Evolutionary conservation across 129 eudicot species (phyloP).

Genomic region (Lactuca saligna): DNA sequence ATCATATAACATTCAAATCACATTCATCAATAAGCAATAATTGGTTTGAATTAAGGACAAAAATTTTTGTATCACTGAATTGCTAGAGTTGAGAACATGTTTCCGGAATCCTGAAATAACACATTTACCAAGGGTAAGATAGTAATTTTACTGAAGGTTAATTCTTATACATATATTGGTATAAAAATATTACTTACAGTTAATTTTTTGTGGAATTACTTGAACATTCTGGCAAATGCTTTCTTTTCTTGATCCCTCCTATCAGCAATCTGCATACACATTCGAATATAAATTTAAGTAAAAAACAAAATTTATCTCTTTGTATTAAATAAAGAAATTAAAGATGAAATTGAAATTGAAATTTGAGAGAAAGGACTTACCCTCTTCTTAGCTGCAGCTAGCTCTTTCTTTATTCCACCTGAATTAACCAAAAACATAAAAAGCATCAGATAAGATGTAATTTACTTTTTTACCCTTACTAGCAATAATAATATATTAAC

Average conservation of each 20-base stretch:
- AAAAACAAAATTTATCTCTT: background rate
- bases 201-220: slow-evolving; percentile 35
- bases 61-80: background rate
- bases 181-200: slow-evolving; percentile 16
- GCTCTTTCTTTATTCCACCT: slow-evolving; percentile 84
- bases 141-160: too few relatives aligned
- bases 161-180: too few relatives aligned
- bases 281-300: slow-evolving; percentile 10
- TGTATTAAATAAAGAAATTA: background rate
- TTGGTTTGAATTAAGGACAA: background rate
- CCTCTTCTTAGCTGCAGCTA: slow-evolving; percentile 79
- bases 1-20: background rate
- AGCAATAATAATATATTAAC: too few relatives aligned
- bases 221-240: slow-evolving; percentile 74
- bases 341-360: background rate
- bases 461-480: too few relatives aligned
- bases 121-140: too few relatives aligned
- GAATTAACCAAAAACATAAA: slow-evolving; percentile 10
- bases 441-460: too few relatives aligned
- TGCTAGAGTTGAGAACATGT: too few relatives aligned
- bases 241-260: slow-evolving; percentile 74
- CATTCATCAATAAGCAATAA: background rate
- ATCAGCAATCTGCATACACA: slow-evolving; percentile 70
- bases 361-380: slow-evolving; percentile 23
- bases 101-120: too few relatives aligned